Conservation (phyloP, 2,329 filamentous ascomycete species). For the Emergomyces pasteurianus region DNA sequence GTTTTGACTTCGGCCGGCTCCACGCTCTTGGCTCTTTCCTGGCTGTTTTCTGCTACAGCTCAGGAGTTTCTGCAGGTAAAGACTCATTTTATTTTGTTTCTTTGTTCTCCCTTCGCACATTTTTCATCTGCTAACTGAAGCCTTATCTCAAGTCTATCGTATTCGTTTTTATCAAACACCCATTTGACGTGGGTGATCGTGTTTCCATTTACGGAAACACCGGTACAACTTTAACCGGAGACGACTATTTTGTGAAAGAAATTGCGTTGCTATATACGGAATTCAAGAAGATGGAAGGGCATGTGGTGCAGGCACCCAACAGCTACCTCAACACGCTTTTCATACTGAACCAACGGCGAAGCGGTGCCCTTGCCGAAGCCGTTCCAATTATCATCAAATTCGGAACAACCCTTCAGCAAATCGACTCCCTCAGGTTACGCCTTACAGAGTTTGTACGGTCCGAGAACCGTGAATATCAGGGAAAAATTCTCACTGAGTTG, state of each 20-base stretch:
- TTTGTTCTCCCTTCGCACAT: slow-evolving; percentile 55
- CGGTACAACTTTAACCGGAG: slow-evolving; percentile 62
- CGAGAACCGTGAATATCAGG: slow-evolving; percentile 83
- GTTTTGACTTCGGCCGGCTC: slow-evolving; percentile 85
- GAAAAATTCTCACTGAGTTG: slow-evolving; percentile 77
- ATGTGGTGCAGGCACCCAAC: slow-evolving; percentile 92
- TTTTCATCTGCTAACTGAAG: background rate
- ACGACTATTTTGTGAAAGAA: slow-evolving; percentile 94
- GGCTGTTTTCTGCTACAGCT: slow-evolving; percentile 84
- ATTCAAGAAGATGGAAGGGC: slow-evolving; percentile 97
- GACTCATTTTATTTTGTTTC: slow-evolving; percentile 40
- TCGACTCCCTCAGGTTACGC: slow-evolving; percentile 66
- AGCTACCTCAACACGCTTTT: slow-evolving; percentile 85
- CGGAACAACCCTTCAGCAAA: slow-evolving; percentile 70
- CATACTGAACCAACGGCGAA: slow-evolving; percentile 87
- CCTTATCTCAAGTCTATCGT: slow-evolving; percentile 58
- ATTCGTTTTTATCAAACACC: slow-evolving; percentile 95
- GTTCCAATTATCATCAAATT: slow-evolving; percentile 77
- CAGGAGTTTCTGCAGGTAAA: slow-evolving; percentile 70
- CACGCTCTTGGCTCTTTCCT: slow-evolving; percentile 75
- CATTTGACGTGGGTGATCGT: slow-evolving; percentile 90
- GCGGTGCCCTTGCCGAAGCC: slow-evolving; percentile 76
- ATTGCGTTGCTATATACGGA: slow-evolving; percentile 89
- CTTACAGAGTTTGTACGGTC: slow-evolving; percentile 71
- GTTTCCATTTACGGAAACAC: slow-evolving; percentile 87